Evolutionary conservation across 345 rosid genomes (phyloP).

Genomic region (Hibiscus mutabilis): DNA sequence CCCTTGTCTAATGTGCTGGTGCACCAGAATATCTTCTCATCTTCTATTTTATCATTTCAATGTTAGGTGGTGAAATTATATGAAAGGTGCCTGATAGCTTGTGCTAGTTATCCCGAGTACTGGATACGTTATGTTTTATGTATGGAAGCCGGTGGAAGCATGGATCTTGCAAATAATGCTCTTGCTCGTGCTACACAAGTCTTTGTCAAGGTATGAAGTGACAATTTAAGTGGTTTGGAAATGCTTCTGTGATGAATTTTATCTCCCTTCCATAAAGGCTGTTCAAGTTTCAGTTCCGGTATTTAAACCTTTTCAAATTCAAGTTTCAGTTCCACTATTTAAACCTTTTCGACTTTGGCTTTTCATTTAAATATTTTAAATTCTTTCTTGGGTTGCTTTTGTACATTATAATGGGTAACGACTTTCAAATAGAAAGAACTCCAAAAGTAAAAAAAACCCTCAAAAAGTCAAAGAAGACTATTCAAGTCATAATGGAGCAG

Average conservation of each 20-base stretch:
- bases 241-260: neutral
- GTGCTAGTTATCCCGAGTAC: slow-evolving; percentile 91
- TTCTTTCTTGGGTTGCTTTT: too few relatives aligned
- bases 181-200: slow-evolving; percentile 91
- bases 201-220: slow-evolving; percentile 78
- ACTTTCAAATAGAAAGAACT: neutral
- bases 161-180: slow-evolving; percentile 86
- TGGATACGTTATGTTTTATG: slow-evolving; percentile 85
- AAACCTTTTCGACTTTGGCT: neutral
- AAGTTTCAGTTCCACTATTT: too few relatives aligned
- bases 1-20: slow-evolving; percentile 15
- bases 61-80: slow-evolving; percentile 80
- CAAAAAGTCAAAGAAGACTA: neutral
- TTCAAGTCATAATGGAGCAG: neutral
- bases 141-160: slow-evolving; percentile 73
- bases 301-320: neutral
- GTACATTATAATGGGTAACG: neutral
- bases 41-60: slow-evolving; percentile 21
- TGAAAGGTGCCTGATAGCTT: slow-evolving; percentile 94
- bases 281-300: neutral
- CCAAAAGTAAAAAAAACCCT: neutral
- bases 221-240: neutral
- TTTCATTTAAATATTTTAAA: neutral
- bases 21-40: slow-evolving; percentile 12
- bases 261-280: neutral